Evolutionary conservation across 345 rosid genomes (phyloP).

Genomic region (Salix viminalis): DNA sequence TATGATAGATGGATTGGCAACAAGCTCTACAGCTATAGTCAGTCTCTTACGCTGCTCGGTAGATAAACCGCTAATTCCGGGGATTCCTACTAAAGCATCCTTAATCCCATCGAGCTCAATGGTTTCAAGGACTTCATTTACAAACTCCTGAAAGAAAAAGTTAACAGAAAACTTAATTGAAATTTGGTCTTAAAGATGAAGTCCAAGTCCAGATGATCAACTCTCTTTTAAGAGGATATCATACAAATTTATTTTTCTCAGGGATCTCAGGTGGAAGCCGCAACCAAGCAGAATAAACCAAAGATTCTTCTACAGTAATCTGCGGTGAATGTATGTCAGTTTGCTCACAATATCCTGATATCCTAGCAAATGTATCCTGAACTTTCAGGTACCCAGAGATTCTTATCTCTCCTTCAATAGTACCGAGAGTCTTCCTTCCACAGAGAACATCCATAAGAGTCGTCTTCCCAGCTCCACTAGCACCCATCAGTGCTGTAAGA

Average conservation of each 20-base stretch:
- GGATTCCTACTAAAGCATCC: constrained; percentile 62
- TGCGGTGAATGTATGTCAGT: constrained; percentile 73
- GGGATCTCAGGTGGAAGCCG: constrained; percentile 61
- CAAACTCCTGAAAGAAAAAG: constrained; percentile 47
- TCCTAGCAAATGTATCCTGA: constrained; percentile 74
- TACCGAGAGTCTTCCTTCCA: constrained; percentile 79
- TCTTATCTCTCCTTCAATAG: constrained; percentile 64
- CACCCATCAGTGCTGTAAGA: constrained; percentile 81
- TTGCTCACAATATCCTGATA: constrained; percentile 85
- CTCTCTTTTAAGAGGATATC: background rate
- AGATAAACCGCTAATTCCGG: constrained; percentile 59
- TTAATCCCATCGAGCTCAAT: constrained; percentile 68
- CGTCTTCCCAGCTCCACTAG: constrained; percentile 88
- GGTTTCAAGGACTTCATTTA: constrained; percentile 63
- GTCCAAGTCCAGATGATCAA: background rate
- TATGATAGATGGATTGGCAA: constrained; percentile 73
- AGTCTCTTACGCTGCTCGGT: constrained; percentile 77
- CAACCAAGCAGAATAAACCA: constrained; percentile 74
- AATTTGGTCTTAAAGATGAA: background rate
- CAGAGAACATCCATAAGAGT: constrained; percentile 81
- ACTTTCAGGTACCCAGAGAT: constrained; percentile 63
- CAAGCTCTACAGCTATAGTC: constrained; percentile 76
- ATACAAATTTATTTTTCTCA: constrained; percentile 50
- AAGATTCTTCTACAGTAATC: constrained; percentile 64
- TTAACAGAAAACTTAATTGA: background rate